A percentile compares a stretch with the other conserved stretches of the same genome.
Evolutionary conservation across 2,329 filamentous ascomycete genomes (phyloP).

Genomic region (Neoscytalidium dimidiatum): DNA sequence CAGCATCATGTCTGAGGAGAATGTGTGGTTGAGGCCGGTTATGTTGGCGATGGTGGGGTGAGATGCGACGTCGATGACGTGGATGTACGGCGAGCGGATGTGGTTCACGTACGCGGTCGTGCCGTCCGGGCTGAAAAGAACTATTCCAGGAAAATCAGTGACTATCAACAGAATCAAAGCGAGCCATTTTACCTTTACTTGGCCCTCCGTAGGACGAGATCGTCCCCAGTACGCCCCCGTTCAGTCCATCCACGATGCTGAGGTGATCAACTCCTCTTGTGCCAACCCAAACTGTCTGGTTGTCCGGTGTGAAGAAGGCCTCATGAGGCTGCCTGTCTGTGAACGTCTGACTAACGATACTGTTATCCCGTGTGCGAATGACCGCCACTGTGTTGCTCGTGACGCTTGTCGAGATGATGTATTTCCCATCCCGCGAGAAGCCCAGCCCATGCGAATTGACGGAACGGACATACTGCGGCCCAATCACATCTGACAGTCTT

Average conservation of each 20-base stretch:
- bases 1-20: slow-evolving; percentile 21
- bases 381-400: slow-evolving; percentile 20
- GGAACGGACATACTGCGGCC: slow-evolving; percentile 15
- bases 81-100: slow-evolving; percentile 17
- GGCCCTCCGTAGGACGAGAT: slow-evolving; percentile 15
- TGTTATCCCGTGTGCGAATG: slow-evolving; percentile 15
- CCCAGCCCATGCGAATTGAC: slow-evolving; percentile 19
- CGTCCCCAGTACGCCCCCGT: slow-evolving; percentile 4
- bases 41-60: slow-evolving; percentile 8
- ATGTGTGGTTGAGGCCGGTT: slow-evolving; percentile 19
- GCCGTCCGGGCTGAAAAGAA: slow-evolving; percentile 21
- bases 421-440: slow-evolving; percentile 19
- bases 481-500: slow-evolving; percentile 6
- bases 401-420: slow-evolving; percentile 20
- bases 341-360: slow-evolving; percentile 9
- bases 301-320: slow-evolving; percentile 19
- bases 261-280: slow-evolving; percentile 18
- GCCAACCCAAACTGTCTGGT: slow-evolving; percentile 17
- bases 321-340: slow-evolving; percentile 18
- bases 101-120: slow-evolving; percentile 21
- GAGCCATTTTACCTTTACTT: slow-evolving; percentile 7
- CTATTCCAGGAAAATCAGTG: not conserved
- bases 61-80: slow-evolving; percentile 13
- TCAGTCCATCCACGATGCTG: slow-evolving; percentile 11
- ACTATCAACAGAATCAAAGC: no score